Percentiles rank a stretch among this genome's conserved stretches.
These are phyloP conservation scores for Phanerodontia chrysosporium DNA, from an alignment of 768 basidiomycete species.

Conservation along the genomic window DNA sequence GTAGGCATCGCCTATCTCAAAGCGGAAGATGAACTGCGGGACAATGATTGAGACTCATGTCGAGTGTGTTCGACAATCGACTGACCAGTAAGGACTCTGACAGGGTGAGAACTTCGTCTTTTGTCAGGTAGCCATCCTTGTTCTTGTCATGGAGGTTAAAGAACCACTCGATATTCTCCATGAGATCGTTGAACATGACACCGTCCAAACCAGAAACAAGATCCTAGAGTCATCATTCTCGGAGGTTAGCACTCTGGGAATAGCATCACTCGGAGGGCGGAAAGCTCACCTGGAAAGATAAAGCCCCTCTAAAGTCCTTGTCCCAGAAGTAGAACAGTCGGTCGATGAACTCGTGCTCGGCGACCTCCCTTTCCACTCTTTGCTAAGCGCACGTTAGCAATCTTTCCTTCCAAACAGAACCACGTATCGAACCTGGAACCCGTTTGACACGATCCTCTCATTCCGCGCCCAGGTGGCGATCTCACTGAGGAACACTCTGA, in stretches of 20 bases:
- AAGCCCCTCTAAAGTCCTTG: conserved; percentile 67
- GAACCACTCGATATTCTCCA: conserved; percentile 99
- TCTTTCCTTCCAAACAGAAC: neutral
- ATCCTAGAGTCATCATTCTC: conserved; percentile 48
- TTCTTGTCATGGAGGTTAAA: conserved; percentile 95
- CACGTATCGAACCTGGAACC: conserved; percentile 61
- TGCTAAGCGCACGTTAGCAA: conserved; percentile 42
- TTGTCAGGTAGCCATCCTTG: conserved; percentile 91
- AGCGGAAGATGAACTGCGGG: conserved; percentile 91
- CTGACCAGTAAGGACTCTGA: conserved; percentile 90
- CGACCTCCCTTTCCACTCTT: conserved; percentile 84
- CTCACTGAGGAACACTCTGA: conserved; percentile 86
- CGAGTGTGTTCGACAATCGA: conserved; percentile 3
- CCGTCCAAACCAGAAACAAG: conserved; percentile 84
- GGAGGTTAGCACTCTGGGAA: neutral
- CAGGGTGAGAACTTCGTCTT: conserved; percentile 92
- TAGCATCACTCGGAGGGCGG: neutral
- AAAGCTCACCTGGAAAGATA: conserved; percentile 79
- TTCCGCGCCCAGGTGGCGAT: conserved; percentile 94
- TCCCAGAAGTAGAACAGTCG: conserved; percentile 96
- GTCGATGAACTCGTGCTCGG: conserved; percentile 95
- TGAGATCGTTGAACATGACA: conserved; percentile 93
- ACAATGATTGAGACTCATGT: neutral
- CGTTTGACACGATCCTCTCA: conserved; percentile 89
- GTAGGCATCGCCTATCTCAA: conserved; percentile 94